Conservation (phyloP, 768 basidiomycete genomes). For the Hydnomerulius pinastri region DNA sequence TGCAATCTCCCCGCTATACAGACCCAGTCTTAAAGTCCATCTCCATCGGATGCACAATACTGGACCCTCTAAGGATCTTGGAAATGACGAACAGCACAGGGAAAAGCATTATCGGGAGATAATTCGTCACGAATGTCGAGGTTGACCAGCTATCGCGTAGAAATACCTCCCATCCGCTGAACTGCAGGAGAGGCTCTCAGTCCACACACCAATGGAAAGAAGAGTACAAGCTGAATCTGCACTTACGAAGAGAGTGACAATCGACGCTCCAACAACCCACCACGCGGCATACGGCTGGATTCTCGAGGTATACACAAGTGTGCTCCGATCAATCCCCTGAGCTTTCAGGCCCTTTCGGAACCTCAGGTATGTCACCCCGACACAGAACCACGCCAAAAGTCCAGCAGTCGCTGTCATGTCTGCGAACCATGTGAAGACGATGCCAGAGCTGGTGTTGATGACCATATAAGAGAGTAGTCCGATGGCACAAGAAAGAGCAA, state of each 20-base stretch:
- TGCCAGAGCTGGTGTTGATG: constrained; percentile 29
- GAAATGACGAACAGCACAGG: constrained; percentile 40
- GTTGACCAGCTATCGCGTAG: constrained; percentile 31
- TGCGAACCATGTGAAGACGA: constrained; percentile 38
- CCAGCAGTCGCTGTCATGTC: constrained; percentile 20
- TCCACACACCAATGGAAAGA: neutral
- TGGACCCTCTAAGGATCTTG: neutral
- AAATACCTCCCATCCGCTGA: constrained; percentile 36
- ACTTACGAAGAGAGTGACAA: constrained; percentile 10
- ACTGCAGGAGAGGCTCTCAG: constrained; percentile 12
- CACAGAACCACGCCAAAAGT: constrained; percentile 38
- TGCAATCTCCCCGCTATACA: no score
- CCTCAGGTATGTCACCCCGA: constrained; percentile 41
- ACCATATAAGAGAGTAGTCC: constrained; percentile 37
- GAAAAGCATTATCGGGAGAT: constrained; percentile 38
- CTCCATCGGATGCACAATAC: neutral
- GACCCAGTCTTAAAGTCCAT: constrained; percentile 6
- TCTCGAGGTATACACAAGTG: constrained; percentile 41
- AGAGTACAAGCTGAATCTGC: neutral
- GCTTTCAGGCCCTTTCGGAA: constrained; percentile 42
- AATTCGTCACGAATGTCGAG: constrained; percentile 37
- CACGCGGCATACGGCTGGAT: constrained; percentile 40
- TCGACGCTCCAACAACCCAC: constrained; percentile 34
- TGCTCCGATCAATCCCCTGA: constrained; percentile 46
- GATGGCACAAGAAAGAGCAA: constrained; percentile 21